Conservation (phyloP, 192 early-diverging fungal genomes). For the Lobulomyces angularis region DNA sequence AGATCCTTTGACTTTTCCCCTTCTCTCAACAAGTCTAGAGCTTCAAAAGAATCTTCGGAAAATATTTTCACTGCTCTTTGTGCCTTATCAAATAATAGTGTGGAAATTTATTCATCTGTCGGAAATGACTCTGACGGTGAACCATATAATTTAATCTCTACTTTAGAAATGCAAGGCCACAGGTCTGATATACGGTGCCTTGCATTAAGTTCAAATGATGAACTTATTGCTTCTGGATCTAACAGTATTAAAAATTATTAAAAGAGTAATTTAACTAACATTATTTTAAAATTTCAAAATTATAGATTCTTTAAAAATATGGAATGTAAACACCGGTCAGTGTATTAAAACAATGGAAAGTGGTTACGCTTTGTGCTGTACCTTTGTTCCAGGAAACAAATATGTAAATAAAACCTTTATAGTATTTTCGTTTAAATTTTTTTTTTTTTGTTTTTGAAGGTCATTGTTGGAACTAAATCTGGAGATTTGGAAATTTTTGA, state of each 20-base stretch:
- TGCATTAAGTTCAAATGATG: conserved; percentile 80
- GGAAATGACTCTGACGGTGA: conserved; percentile 52
- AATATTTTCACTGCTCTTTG: conserved; percentile 42
- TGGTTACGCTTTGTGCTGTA: conserved; percentile 82
- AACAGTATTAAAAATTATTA: conserved; percentile 33
- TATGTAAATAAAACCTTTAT: conserved; percentile 33
- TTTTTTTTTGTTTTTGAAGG: conserved; percentile 14
- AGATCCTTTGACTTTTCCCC: conserved; percentile 67
- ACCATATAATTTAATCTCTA: conserved; percentile 50
- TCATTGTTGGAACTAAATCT: conserved; percentile 85
- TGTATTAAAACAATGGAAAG: conserved; percentile 85
- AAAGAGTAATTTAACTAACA: background rate
- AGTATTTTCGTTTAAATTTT: background rate
- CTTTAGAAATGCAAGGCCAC: conserved; percentile 79
- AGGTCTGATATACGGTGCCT: conserved; percentile 80
- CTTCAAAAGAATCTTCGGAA: background rate
- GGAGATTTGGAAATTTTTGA: conserved; percentile 87
- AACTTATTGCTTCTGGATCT: conserved; percentile 76
- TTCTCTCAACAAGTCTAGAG: conserved; percentile 17
- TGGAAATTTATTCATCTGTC: conserved; percentile 64
- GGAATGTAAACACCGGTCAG: conserved; percentile 69
- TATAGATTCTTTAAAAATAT: conserved; percentile 67
- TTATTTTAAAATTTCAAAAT: background rate
- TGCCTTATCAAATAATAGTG: conserved; percentile 66
- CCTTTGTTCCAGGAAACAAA: conserved; percentile 85